Base-by-base conservation (phyloP, 2,329 filamentous ascomycete species). In the Colletotrichum orbiculare region DNA sequence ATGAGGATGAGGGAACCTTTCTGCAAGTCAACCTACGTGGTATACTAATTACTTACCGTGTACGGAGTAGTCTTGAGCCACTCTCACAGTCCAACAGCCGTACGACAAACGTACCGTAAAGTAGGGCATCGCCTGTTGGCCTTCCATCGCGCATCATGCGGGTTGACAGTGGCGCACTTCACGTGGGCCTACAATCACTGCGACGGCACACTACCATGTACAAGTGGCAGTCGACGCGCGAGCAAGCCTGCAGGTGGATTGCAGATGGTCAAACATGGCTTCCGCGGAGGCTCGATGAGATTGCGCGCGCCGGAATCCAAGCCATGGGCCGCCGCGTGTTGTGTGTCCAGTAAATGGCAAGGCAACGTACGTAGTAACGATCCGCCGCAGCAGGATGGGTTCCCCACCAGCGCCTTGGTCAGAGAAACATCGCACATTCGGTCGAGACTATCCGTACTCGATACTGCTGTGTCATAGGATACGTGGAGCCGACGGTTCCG, bases 201-300 rank as follows among this genome's bases (percentile, higher is more conserved):
- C 25, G 25, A 25, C 25, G 3, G 25, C 25, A 25, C 25, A 25
- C 25, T 25, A 5, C 25, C 4, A 25, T 25, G 25, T 25, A 25
- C 25, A 25, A 25, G 25, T 25, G 25, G 25, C 25, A 25, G 25
- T 25, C 25, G 4, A 25, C 25, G 25, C 25, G 35, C 41, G 57
- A 54, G 41, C 60, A 53, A 56, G 57, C 50, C 58, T 65, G 57
- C 58, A 62, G 47, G 47, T 41, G 46, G 52, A 33, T 35, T 48
- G 52, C 57, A 61, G 46, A 46, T 53, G 55, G 25, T 25, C 25
- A 25, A 25, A 53, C 52, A 43, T 43, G 35, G 35, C 35, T 9
- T 25, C 25, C 4, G 25, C 1, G 25, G 25, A 25, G 25, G 25
- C 4, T 25, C 25, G 25, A 25, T 25, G 25, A 25, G 25, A 25